Percentiles rank a stretch among this genome's conserved stretches.
These are phyloP conservation scores for Hymenoscyphus linearis DNA, from an alignment of 2,329 filamentous ascomycete genomes.

Conservation along the genomic window DNA sequence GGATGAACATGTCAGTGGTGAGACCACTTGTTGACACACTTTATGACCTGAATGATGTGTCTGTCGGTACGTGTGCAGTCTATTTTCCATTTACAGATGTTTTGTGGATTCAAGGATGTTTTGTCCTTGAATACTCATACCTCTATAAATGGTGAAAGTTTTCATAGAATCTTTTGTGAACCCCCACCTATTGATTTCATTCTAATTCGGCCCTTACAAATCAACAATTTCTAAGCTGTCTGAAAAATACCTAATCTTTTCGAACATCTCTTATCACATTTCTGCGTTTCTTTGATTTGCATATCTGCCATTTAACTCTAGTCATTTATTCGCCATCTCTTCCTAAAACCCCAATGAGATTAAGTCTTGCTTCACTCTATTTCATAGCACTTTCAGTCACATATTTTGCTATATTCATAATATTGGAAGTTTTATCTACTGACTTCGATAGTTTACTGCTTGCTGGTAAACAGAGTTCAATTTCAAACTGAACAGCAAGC, in stretches of 20 bases:
- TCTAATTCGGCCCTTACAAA: no score
- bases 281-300: no score
- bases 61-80: constrained; percentile 50
- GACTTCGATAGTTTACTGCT: constrained; percentile 60
- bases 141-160: no score
- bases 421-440: neutral
- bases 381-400: neutral
- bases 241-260: no score
- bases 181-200: no score
- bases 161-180: no score
- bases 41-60: constrained; percentile 74
- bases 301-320: no score
- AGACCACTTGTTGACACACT: constrained; percentile 79
- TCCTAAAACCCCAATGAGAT: no score
- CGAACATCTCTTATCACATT: no score
- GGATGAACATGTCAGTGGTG: constrained; percentile 70
- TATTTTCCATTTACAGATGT: neutral
- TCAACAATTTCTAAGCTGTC: no score
- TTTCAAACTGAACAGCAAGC: constrained; percentile 74
- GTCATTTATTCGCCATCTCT: no score
- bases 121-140: neutral
- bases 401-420: neutral
- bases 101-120: neutral
- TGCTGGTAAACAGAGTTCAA: constrained; percentile 75
- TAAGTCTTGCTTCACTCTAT: no score